Conservation (phyloP, 2,329 filamentous ascomycete genomes). For the Talaromyces marneffei region DNA sequence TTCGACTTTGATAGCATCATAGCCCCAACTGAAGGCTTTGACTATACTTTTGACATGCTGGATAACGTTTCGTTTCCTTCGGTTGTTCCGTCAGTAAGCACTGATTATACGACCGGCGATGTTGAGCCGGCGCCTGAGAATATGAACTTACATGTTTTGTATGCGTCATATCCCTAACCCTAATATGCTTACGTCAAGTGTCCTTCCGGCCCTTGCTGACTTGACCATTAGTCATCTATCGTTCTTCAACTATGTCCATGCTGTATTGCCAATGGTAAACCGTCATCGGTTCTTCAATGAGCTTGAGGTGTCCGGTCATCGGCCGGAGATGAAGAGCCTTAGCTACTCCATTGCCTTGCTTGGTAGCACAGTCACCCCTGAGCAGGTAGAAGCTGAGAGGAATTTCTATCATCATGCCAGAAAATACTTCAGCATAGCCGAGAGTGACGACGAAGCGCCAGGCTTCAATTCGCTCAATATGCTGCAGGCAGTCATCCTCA, state of each 20-base stretch:
- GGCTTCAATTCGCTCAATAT: neutral
- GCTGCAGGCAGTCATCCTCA: neutral
- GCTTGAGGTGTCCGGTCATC: neutral
- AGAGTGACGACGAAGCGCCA: neutral
- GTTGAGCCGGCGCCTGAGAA: neutral
- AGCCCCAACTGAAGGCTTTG: neutral
- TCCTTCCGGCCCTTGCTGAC: neutral
- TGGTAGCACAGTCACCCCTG: neutral
- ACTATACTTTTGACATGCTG: neutral
- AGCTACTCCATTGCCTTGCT: slow-evolving; percentile 1
- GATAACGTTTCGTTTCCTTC: neutral
- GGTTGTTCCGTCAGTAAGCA: neutral
- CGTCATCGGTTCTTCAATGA: neutral
- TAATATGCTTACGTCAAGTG: neutral
- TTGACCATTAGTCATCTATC: neutral
- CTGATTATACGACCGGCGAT: neutral
- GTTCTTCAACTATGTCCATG: neutral
- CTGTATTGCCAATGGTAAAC: neutral
- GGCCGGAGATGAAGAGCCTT: neutral
- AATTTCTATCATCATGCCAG: neutral
- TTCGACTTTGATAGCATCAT: neutral
- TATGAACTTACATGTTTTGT: neutral
- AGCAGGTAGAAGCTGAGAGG: neutral
- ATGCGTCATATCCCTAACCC: neutral
- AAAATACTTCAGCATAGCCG: neutral